Percentiles rank a stretch among this genome's conserved stretches.
phyloP scores from a whole-genome alignment of 2,329 filamentous ascomycete genomes.

The Xenoacremonium recifei region DNA sequence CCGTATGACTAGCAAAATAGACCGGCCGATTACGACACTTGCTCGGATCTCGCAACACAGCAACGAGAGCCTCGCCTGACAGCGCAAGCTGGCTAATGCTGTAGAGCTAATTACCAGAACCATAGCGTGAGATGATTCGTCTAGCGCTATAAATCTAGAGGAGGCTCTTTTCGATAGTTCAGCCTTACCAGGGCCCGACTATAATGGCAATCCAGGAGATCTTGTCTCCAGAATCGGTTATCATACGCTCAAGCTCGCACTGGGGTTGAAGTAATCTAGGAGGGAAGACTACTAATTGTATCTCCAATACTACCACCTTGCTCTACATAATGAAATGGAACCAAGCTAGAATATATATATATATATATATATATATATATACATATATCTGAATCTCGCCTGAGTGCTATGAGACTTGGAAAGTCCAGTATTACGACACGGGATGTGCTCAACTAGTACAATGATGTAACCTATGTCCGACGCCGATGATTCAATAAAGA shows the following conservation, averaged over 20 bases:
- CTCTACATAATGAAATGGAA: too few relatives aligned
- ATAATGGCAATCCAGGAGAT: constrained; percentile 21
- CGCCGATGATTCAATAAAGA: too few relatives aligned
- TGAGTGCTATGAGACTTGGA: too few relatives aligned
- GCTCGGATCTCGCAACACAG: constrained; percentile 2
- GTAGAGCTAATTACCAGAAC: constrained; percentile 9
- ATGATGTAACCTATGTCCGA: too few relatives aligned
- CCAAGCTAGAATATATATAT: too few relatives aligned
- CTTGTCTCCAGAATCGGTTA: constrained; percentile 2
- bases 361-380: too few relatives aligned
- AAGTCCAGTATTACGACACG: too few relatives aligned
- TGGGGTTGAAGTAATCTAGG: too few relatives aligned
- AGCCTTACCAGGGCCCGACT: constrained; percentile 19
- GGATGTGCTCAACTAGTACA: too few relatives aligned
- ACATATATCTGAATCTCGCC: too few relatives aligned
- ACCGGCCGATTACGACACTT: constrained; percentile 7
- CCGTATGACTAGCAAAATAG: constrained; percentile 11
- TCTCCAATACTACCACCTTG: too few relatives aligned
- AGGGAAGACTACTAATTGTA: too few relatives aligned
- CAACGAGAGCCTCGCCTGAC: constrained; percentile 8
- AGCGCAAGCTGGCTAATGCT: constrained; percentile 9
- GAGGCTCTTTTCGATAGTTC: constrained; percentile 12
- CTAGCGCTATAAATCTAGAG: constrained; percentile 16
- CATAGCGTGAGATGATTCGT: constrained; percentile 8
- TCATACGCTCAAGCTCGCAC: constrained; percentile 10